phyloP scores from a whole-genome alignment of 306 rosid genomes.

The Fragaria ananassa region DNA sequence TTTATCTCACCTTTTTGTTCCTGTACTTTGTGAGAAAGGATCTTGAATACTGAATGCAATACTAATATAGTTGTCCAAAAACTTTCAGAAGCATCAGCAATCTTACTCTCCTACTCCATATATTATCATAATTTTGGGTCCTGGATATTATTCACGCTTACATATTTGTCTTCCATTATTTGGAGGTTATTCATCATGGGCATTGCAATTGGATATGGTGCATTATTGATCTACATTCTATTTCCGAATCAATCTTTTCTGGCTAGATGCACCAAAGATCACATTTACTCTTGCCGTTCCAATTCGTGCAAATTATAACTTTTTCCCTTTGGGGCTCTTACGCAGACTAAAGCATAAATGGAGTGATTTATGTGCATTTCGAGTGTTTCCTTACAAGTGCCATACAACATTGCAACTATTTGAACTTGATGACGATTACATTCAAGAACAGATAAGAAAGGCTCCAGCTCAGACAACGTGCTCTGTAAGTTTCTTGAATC shows the following conservation, averaged over 20 bases:
- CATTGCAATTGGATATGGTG: background rate
- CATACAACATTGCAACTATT: constrained; percentile 85
- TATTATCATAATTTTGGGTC: background rate
- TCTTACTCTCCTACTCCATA: background rate
- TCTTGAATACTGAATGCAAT: constrained; percentile 3
- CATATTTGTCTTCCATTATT: background rate
- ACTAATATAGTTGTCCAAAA: background rate
- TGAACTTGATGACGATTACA: constrained; percentile 84
- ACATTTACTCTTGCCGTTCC: background rate
- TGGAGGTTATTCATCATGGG: background rate
- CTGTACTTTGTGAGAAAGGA: background rate
- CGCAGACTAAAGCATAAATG: constrained; percentile 60
- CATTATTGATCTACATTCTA: background rate
- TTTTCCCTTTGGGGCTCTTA: background rate
- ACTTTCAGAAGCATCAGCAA: background rate
- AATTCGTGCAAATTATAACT: background rate
- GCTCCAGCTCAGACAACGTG: constrained; percentile 59
- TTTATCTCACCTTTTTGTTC: background rate
- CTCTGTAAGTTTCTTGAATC: constrained; percentile 48
- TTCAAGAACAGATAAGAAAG: constrained; percentile 74
- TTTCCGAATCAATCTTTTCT: constrained; percentile 24
- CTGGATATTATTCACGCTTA: background rate
- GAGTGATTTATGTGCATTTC: constrained; percentile 76
- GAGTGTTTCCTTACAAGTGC: constrained; percentile 77
- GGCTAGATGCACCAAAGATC: background rate